Conservation (phyloP, 352 stramenopile species). For the Halophytophthora batemanensis region DNA sequence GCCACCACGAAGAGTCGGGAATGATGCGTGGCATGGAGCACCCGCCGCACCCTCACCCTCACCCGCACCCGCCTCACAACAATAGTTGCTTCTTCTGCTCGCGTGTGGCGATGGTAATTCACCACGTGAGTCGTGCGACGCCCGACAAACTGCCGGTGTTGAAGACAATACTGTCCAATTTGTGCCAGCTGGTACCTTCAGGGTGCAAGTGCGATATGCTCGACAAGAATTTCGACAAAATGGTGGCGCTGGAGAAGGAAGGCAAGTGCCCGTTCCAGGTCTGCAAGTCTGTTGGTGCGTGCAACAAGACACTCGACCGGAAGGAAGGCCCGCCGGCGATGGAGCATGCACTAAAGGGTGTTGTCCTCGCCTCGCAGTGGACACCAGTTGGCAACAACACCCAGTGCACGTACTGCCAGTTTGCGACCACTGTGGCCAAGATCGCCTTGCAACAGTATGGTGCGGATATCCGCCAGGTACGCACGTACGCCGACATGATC, state of each 20-base stretch:
- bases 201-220: slow-evolving; percentile 48
- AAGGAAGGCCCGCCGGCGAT: slow-evolving; percentile 13
- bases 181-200: slow-evolving; percentile 42
- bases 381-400: slow-evolving; percentile 36
- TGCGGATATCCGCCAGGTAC: slow-evolving; percentile 50
- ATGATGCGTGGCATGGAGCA: slow-evolving; percentile 2
- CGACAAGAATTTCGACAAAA: slow-evolving; percentile 60
- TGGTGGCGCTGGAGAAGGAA: slow-evolving; percentile 55
- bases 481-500: slow-evolving; percentile 69
- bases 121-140: slow-evolving; percentile 37
- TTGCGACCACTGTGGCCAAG: slow-evolving; percentile 53
- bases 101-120: slow-evolving; percentile 37
- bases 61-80: slow-evolving; percentile 8
- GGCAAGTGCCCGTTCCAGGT: slow-evolving; percentile 47
- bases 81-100: slow-evolving; percentile 56
- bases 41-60: slow-evolving; percentile 2
- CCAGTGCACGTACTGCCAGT: slow-evolving; percentile 61
- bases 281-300: slow-evolving; percentile 51
- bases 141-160: slow-evolving; percentile 44
- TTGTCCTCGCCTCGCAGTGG: slow-evolving; percentile 25
- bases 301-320: slow-evolving; percentile 21
- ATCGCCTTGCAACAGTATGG: slow-evolving; percentile 58
- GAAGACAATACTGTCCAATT: slow-evolving; percentile 41
- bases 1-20: background rate
- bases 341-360: slow-evolving; percentile 28